Evolutionary conservation across 1,139 yeast species (phyloP), one percentile per base, ranked within the genome.

Genomic region (Hansenula lynferdii): DNA sequence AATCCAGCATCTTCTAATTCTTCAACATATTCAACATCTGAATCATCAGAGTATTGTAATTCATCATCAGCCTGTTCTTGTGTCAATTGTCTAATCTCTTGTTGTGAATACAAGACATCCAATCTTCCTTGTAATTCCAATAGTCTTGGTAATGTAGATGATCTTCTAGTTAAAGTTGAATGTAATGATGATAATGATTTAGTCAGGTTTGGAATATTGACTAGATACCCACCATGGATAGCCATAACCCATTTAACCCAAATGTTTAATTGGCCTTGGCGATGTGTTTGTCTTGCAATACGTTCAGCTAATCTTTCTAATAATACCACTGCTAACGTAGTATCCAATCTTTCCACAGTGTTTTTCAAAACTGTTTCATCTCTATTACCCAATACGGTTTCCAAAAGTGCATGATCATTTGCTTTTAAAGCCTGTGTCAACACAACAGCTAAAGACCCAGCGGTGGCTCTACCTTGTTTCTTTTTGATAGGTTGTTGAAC

Each of bases 221-320:
- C 64, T 37, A 74, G 48, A 46, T 79, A 80, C 2, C 95, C 92
- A 29, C 98, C 98, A 59, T 94, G 98, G 28, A 85, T 78, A 34
- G 92, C 81, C 54, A 94, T 69, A 36, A 89, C 81, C 94, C 97
- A 90, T 59, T 90, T 86, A 48, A 90, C 80, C 99, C 99, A 92
- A 36, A 78, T 72, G 47, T 84, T 82, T 47, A 92, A 69, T 44
- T 80, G 82, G 28, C 83, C 85, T 47, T 89, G 89, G 37, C 70
- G 56, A 42, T 70, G 64, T 6, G 80, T 76, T 20, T 71, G 68
- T 52, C 94, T 75, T 10, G 90, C 82, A 43, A 87, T 77, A 58
- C 86, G 76, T 57, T 89, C 96, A 2, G 96, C 89, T 28, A 92
- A 66, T 53, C 90, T 72, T 56, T 90, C 96, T 47, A 94, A 67